Conservation (phyloP, 768 basidiomycete genomes). For the Lactarius indigo region DNA sequence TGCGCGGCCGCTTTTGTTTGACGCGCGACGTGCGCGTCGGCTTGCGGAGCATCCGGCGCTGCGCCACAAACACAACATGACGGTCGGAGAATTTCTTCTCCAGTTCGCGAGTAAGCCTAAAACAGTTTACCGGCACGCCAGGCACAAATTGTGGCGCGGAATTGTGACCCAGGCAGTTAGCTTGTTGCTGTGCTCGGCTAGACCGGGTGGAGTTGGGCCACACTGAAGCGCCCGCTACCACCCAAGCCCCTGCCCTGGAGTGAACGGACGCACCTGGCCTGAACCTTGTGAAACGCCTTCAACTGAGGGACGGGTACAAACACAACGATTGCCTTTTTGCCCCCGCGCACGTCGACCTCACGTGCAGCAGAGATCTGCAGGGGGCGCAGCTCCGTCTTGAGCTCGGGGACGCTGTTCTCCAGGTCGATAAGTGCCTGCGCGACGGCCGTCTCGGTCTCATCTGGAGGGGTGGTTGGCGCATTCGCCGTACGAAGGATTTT, state of each 20-base stretch:
- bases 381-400: constrained; percentile 92
- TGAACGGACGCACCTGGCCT: constrained; percentile 67
- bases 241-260: background rate
- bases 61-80: constrained; percentile 98
- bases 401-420: constrained; percentile 96
- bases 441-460: constrained; percentile 87
- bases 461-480: constrained; percentile 83
- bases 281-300: constrained; percentile 98
- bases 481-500: constrained; percentile 98
- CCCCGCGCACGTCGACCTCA: constrained; percentile 98
- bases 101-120: constrained; percentile 93
- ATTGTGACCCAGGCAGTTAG: background rate
- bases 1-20: constrained; percentile 94
- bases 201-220: background rate
- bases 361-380: constrained; percentile 98
- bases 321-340: constrained; percentile 98
- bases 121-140: background rate
- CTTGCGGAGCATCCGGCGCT: constrained; percentile 97
- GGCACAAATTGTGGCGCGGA: background rate
- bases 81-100: constrained; percentile 99
- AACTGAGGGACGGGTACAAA: constrained; percentile 97
- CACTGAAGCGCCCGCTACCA: background rate
- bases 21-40: constrained; percentile 91
- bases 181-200: background rate
- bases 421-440: constrained; percentile 97